Evolutionary conservation across 768 basidiomycete species (phyloP).

Genomic region (Phlebiopsis flavidoalba): DNA sequence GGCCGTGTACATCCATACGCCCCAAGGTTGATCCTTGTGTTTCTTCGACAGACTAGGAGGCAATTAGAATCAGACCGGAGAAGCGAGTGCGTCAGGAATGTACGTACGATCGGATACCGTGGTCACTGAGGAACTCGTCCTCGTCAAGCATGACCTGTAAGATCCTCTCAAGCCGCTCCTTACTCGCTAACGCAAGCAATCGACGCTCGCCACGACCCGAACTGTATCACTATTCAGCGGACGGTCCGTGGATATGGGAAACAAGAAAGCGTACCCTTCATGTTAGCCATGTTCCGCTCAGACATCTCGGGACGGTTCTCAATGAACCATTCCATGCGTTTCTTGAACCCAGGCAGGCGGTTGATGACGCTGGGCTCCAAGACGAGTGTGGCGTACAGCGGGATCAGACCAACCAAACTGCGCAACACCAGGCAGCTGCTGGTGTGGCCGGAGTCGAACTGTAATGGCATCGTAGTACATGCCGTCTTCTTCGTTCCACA

Average conservation of each 20-base stretch:
- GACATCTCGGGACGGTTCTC: conserved; percentile 88
- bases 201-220: conserved; percentile 77
- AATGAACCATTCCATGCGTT: conserved; percentile 98
- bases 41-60: conserved; percentile 69
- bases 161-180: conserved; percentile 84
- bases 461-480: conserved; percentile 98
- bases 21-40: conserved; percentile 92
- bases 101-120: conserved; percentile 92
- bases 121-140: conserved; percentile 92
- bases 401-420: conserved; percentile 96
- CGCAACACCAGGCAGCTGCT: conserved; percentile 93
- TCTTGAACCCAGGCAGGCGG: conserved; percentile 96
- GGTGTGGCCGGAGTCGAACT: conserved; percentile 73
- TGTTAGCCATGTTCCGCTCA: conserved; percentile 92
- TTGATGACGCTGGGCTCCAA: conserved; percentile 87
- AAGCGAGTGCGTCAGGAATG: not conserved
- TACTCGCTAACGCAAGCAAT: conserved; percentile 84
- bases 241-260: not conserved
- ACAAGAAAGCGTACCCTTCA: conserved; percentile 59
- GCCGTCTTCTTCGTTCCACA: conserved; percentile 97
- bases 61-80: not conserved
- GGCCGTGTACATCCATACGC: conserved; percentile 90
- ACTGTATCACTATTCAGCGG: conserved; percentile 17
- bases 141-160: conserved; percentile 97
- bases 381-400: conserved; percentile 91